Percentiles rank a stretch among this genome's conserved stretches.
Conservation (phyloP, 768 basidiomycete genomes). For the Tricholoma hemisulphureum region DNA sequence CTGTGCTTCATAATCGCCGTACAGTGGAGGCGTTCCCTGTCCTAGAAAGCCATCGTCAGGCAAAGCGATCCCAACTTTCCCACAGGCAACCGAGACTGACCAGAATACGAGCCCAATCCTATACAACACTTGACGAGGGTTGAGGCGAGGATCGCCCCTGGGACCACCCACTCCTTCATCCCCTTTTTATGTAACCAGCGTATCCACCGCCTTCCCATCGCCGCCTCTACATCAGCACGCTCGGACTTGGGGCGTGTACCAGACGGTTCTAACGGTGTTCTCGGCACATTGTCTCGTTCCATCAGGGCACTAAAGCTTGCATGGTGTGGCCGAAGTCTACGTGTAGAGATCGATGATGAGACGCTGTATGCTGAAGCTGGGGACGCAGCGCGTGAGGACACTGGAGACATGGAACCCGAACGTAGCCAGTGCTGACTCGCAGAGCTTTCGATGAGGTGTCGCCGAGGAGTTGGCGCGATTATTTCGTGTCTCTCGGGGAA, state of each 20-base stretch:
- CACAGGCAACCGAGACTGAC: conserved; percentile 42
- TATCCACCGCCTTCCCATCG: conserved; percentile 62
- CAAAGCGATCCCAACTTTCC: neutral
- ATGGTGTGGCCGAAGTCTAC: conserved; percentile 24
- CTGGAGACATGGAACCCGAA: conserved; percentile 43
- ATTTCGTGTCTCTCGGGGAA: conserved; percentile 37
- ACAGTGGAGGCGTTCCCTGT: conserved; percentile 72
- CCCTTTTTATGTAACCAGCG: conserved; percentile 77
- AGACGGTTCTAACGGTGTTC: neutral
- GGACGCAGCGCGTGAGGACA: conserved; percentile 47
- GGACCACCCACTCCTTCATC: conserved; percentile 59
- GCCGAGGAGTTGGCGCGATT: conserved; percentile 62
- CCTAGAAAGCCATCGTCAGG: conserved; percentile 41
- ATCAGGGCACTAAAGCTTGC: conserved; percentile 45
- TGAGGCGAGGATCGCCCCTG: conserved; percentile 50
- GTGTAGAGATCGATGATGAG: conserved; percentile 4
- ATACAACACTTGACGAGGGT: conserved; percentile 65
- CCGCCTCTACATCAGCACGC: conserved; percentile 23
- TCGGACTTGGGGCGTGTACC: conserved; percentile 1
- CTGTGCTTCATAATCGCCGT: conserved; percentile 91
- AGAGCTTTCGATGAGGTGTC: conserved; percentile 59
- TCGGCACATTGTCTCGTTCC: conserved; percentile 27
- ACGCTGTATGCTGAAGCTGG: conserved; percentile 34
- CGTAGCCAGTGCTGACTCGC: conserved; percentile 64
- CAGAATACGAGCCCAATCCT: conserved; percentile 80